Percentiles rank a stretch among this genome's conserved stretches.
Conservation (phyloP, 83 land plant genomes). For the Thuja plicata region DNA sequence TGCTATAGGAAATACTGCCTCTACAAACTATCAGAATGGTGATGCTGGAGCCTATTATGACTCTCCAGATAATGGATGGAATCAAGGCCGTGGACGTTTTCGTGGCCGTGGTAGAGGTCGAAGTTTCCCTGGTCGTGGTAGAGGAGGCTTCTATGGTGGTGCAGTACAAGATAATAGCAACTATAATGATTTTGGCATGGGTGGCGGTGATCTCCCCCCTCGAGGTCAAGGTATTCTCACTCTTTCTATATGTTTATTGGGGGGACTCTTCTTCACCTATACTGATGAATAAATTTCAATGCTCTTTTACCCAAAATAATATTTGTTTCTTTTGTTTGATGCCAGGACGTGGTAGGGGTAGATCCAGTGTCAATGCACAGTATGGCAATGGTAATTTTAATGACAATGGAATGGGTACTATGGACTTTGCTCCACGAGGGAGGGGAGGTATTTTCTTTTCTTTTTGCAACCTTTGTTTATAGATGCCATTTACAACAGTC, state of each 20-base stretch:
- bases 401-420: constrained; percentile 8
- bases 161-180: constrained; percentile 9
- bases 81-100: constrained; percentile 14
- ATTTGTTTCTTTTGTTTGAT: not conserved
- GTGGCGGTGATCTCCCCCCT: not conserved
- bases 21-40: constrained; percentile 8
- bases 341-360: constrained; percentile 15
- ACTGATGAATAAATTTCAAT: not conserved
- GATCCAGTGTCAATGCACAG: not conserved
- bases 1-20: constrained; percentile 1
- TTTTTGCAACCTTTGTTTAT: not conserved
- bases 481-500: not conserved
- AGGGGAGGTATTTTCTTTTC: constrained; percentile 11
- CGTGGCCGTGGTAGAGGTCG: constrained; percentile 20
- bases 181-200: constrained; percentile 17
- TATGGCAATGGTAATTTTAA: constrained; percentile 15
- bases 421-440: constrained; percentile 11
- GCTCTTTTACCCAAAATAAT: too few species aligned
- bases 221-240: constrained; percentile 1
- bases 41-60: constrained; percentile 1
- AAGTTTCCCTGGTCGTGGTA: constrained; percentile 9
- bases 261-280: not conserved
- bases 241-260: not conserved
- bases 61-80: constrained; percentile 11
- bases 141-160: constrained; percentile 21